A percentile compares a stretch with the other conserved stretches of the same genome.
These are phyloP conservation scores for Nectriaceae sp. DNA, from an alignment of 2,329 filamentous ascomycete species.

Conservation along the genomic window DNA sequence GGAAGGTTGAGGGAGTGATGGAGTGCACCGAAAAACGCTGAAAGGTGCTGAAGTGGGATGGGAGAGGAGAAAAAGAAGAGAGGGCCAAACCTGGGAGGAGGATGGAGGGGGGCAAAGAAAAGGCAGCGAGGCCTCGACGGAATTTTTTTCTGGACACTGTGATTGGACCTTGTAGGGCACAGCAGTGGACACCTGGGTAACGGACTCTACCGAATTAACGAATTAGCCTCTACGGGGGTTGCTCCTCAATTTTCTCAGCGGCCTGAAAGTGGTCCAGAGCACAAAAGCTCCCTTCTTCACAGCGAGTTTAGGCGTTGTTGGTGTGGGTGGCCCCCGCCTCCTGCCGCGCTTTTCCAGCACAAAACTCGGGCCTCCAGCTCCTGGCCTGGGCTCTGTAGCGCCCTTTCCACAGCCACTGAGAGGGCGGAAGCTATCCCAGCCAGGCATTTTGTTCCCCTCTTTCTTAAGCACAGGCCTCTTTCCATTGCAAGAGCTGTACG, in stretches of 20 bases:
- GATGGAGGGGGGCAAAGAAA: constrained; percentile 35
- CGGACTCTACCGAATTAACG: constrained; percentile 22
- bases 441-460: constrained; percentile 9
- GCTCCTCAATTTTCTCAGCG: too few species aligned
- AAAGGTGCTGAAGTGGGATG: constrained; percentile 31
- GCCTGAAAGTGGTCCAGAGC: background rate
- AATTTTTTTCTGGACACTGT: constrained; percentile 41
- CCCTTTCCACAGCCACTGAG: constrained; percentile 7
- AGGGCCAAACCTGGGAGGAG: constrained; percentile 27
- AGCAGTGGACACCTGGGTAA: constrained; percentile 26
- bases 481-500: background rate
- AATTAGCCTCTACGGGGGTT: too few species aligned
- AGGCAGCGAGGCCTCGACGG: constrained; percentile 34
- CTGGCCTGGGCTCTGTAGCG: background rate
- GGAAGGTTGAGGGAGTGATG: constrained; percentile 21
- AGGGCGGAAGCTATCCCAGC: constrained; percentile 11
- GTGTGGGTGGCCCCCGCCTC: background rate
- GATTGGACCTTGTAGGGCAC: constrained; percentile 35
- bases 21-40: constrained; percentile 25
- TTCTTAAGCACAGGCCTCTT: background rate
- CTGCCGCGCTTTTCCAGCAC: background rate
- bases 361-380: background rate
- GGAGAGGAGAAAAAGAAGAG: constrained; percentile 32
- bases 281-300: too few species aligned
- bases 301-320: background rate